Base-by-base conservation (phyloP, 176 grass and related monocot genomes). In the Rhynchospora pubera region DNA sequence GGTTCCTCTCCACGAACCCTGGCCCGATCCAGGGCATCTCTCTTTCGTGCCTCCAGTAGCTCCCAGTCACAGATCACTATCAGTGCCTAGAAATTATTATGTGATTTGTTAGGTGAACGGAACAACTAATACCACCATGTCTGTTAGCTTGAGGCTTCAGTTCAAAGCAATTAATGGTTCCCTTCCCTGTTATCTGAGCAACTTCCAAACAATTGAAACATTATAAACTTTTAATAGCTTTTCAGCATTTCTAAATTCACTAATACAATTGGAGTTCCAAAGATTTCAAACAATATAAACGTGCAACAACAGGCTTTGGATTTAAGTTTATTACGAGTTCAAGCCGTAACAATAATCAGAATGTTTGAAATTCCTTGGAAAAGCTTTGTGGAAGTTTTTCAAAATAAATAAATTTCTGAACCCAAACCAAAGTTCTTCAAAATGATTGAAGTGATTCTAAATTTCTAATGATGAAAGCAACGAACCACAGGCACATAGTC, bases 1-100 rank as follows among this genome's bases (percentile, higher is more conserved):
- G 89, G 92, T 85, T 99, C 92, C 86, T 99, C 96, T 61, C 96
- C 96, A 77, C 91, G 96, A 63, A 98, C 96, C 77, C 96, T 93
- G 88, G 96, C 92, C 78, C 96, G 92, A 81, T 99, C 96, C n/a
- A 99, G 43, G 18, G 91, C 90, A 83, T 99, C 89, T 91, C 85
- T 89, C 88, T 93, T 99, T 34, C 79, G 86, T 69, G 89, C 90
- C 77, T 95, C 96, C 32, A 88, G 91, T 81, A 99, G 84, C 68
- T 95, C 96, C 96, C 92, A 95, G 62, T 95, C 86, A 53, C 96
- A 95, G 44, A 95, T 91, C 68, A 93, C 89, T 87, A 98, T 92
- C 57, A 98, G 86, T 61, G 95, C 95, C 95, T 94, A 85, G 77
- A 65, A 65, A 62, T 78, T 83, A 88, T 72, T 52, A 18, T 69